Evolutionary conservation across 2,329 filamentous ascomycete genomes (phyloP), one percentile per base, ranked within the genome.

Genomic region (Talaromyces sp.): DNA sequence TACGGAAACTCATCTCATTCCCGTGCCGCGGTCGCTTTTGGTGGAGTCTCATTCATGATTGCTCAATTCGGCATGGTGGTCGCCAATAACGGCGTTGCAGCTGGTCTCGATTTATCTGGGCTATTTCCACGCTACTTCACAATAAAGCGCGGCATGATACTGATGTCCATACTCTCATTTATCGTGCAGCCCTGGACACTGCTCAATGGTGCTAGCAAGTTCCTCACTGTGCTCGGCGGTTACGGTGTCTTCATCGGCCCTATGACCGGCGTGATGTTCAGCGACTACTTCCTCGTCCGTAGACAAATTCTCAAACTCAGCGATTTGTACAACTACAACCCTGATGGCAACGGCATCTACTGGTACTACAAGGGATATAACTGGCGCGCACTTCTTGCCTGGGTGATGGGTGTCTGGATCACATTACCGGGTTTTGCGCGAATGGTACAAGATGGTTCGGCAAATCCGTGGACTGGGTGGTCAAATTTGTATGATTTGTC

Each of bases 41-140:
- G 47, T 1, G 60, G 47, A 9, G 14, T 62, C 1, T 54, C 47
- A 2, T 52, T 62, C 33, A 52, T 62, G 47, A 62, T 62, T 14
- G 47, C 47, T 19, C 60, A 62, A 22, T 52, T 62, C 16, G 60
- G 47, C n/a, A 62, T 62, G 47, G 45, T 54, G 9, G 45, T 52
- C 2, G 60, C 45, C 60, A 52, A 62, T 22, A 65, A 65, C 13
- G 45, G 56, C 11, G 59, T 65, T 27, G 56, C 57, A 14, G 47
- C 59, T 10, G 63, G 63, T 4, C 52, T 41, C 11, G 63, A 65
- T 24, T 19, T 65, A 16, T 54, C 63, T 6, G 63, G 63, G 3
- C 33, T 65, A 6, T 65, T 65, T 11, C 63, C 63, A 2, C 57
- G 50, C 11, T 65, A 57, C 16, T 57, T 65, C 47, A 65, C 47